Percentiles rank a stretch among this genome's conserved stretches.
Conservation (phyloP, 495 filamentous ascomycete species). For the Aspergillus funiculosus region DNA sequence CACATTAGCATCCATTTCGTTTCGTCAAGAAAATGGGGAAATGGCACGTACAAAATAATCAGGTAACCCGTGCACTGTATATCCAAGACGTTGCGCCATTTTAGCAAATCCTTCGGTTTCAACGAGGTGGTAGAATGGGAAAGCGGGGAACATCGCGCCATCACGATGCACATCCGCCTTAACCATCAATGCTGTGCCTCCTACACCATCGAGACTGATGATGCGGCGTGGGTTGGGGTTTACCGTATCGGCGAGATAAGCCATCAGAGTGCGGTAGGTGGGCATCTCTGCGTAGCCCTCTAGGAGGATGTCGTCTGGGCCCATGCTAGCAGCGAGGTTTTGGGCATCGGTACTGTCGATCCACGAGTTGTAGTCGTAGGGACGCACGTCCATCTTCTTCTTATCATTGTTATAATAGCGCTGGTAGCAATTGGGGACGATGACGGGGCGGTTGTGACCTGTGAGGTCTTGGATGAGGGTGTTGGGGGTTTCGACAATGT, state of each 20-base stretch:
- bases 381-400: constrained; percentile 62
- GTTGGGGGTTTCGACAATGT: constrained; percentile 83
- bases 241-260: constrained; percentile 60
- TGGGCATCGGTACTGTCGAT: constrained; percentile 75
- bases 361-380: constrained; percentile 98
- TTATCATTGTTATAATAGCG: constrained; percentile 69
- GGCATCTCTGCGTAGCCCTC: constrained; percentile 91
- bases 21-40: constrained; percentile 4
- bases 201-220: constrained; percentile 82
- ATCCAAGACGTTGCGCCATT: constrained; percentile 87
- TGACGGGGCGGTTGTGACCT: constrained; percentile 73
- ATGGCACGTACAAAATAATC: constrained; percentile 93
- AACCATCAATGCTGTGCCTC: constrained; percentile 87
- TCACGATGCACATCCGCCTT: constrained; percentile 97
- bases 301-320: constrained; percentile 80
- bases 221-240: constrained; percentile 53
- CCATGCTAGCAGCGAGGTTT: constrained; percentile 71
- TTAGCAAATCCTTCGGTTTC: constrained; percentile 98
- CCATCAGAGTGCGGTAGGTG: constrained; percentile 89
- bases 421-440: constrained; percentile 95
- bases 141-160: constrained; percentile 97
- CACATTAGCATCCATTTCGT: constrained; percentile 3
- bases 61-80: constrained; percentile 75
- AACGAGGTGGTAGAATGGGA: constrained; percentile 92
- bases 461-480: constrained; percentile 91